Evolutionary conservation across 2,329 filamentous ascomycete species (phyloP).

Genomic region (Ceratocystiopsis sp.): DNA sequence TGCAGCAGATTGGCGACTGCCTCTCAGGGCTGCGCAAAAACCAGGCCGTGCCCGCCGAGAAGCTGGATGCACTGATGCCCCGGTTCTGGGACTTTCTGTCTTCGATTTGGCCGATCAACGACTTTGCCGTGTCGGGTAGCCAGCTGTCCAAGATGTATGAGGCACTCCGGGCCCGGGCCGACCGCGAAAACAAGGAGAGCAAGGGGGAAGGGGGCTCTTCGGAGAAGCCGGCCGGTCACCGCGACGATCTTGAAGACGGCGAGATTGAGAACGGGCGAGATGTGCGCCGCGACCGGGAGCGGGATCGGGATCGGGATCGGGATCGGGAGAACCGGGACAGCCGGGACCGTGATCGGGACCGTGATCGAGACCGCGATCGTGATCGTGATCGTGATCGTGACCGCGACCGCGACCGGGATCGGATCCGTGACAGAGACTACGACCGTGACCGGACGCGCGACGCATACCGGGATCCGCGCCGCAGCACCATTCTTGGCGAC

Average conservation of each 20-base stretch:
- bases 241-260: slow-evolving; percentile 20
- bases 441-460: slow-evolving; percentile 14
- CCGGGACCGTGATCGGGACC: slow-evolving; percentile 2
- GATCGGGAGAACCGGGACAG: slow-evolving; percentile 2
- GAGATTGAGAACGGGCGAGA: slow-evolving; percentile 22
- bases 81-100: slow-evolving; percentile 23
- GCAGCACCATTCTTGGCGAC: neutral
- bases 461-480: neutral
- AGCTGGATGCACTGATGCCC: slow-evolving; percentile 19
- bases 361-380: slow-evolving; percentile 2
- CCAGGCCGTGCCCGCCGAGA: slow-evolving; percentile 13
- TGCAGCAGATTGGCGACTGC: slow-evolving; percentile 19
- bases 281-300: slow-evolving; percentile 6
- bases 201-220: neutral
- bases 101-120: slow-evolving; percentile 22
- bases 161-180: slow-evolving; percentile 18
- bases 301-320: slow-evolving; percentile 5
- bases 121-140: slow-evolving; percentile 19
- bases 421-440: slow-evolving; percentile 17
- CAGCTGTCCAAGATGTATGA: slow-evolving; percentile 21
- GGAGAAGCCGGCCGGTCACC: slow-evolving; percentile 10
- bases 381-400: slow-evolving; percentile 3
- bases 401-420: slow-evolving; percentile 15
- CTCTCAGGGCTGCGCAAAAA: slow-evolving; percentile 18
- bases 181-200: slow-evolving; percentile 13